Base-by-base conservation (phyloP, 352 stramenopile species). In the Pythium vanterpoolii region DNA sequence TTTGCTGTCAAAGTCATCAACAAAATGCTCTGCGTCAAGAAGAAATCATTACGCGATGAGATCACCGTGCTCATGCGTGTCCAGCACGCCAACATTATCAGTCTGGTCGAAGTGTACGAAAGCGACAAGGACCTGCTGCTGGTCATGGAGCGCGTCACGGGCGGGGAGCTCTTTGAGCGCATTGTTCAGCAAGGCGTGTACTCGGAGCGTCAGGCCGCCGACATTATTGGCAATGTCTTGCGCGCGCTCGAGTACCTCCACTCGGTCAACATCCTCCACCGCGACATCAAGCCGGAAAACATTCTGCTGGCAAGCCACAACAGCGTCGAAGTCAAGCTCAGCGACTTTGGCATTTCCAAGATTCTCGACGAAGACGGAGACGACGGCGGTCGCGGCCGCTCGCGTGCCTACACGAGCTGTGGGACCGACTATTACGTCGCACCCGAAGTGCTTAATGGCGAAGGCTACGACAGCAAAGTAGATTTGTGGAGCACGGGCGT, bases 1-100 rank as follows among this genome's bases (percentile, higher is more conserved):
- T 93, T 90, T 60, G 86, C 83, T 7, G 83, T 93, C 60, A 93
- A 95, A 51, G 83, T 93, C 48, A 95, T 95, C 59, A 92, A 95
- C 73, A 95, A 95, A 73, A 68, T 77, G 58, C 71, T 92, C 14
- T 93, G 83, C 42, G 75, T 93, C 26, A 91, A 91, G 72, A 93
- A 91, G 72, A 93, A 92, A 57, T 87, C 78, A 26, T 66, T 95
- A 51, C 76, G 83, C n/a, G 83, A 95, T 55, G 51, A 59, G 27
- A 49, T 59, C 67, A 89, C 83, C 21, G 84, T 93, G 56, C 69
- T 95, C 50, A 72, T 92, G 56, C 83, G 83, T 28, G 77, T 95
- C 56, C 90, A 95, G 56, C 83, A 93, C 72, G 70, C 82, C 44
- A 93, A 95, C 69, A 93, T 92, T 56, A 95, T 95, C 67, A 90